These are phyloP conservation scores for Colletotrichum sansevieriae DNA, from an alignment of 2,329 filamentous ascomycete species.

Conservation along the genomic window DNA sequence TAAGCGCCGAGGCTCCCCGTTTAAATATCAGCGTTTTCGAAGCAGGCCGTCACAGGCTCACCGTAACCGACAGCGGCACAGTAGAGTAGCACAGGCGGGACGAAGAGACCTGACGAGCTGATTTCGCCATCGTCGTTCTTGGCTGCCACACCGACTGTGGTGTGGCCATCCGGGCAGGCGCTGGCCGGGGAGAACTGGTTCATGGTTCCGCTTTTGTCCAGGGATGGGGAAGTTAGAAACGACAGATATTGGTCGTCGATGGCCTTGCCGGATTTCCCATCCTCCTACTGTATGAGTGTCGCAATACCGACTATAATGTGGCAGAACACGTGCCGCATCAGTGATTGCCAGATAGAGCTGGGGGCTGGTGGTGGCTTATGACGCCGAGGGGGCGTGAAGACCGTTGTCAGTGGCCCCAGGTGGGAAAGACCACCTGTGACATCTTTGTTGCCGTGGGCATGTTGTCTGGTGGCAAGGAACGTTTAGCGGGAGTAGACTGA, in stretches of 20 bases:
- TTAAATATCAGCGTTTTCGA: neutral
- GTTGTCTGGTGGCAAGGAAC: neutral
- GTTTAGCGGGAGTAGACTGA: neutral
- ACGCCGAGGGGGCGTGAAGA: conserved; percentile 35
- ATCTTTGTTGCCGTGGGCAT: conserved; percentile 24
- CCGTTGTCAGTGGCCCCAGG: conserved; percentile 43
- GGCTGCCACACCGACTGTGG: conserved; percentile 43
- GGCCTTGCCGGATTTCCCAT: conserved; percentile 44
- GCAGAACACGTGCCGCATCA: neutral
- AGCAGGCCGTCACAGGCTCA: conserved; percentile 4
- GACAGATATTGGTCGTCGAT: conserved; percentile 31
- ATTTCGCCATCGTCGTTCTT: conserved; percentile 18
- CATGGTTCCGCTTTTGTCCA: conserved; percentile 17
- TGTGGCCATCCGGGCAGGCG: conserved; percentile 46
- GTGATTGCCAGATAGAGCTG: neutral
- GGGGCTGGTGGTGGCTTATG: conserved; percentile 30
- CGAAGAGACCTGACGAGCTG: conserved; percentile 28
- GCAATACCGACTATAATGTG: conserved; percentile 28
- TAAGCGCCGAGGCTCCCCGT: neutral
- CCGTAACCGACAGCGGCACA: conserved; percentile 21
- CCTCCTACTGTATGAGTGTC: conserved; percentile 20
- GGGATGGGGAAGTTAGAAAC: too few relatives aligned
- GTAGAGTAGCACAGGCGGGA: conserved; percentile 6
- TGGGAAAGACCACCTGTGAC: conserved; percentile 10
- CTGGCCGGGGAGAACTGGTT: conserved; percentile 46